A percentile compares a stretch with the other conserved stretches of the same genome.
Conservation (phyloP, 2,329 filamentous ascomycete species). For the Cladosporium velox region DNA sequence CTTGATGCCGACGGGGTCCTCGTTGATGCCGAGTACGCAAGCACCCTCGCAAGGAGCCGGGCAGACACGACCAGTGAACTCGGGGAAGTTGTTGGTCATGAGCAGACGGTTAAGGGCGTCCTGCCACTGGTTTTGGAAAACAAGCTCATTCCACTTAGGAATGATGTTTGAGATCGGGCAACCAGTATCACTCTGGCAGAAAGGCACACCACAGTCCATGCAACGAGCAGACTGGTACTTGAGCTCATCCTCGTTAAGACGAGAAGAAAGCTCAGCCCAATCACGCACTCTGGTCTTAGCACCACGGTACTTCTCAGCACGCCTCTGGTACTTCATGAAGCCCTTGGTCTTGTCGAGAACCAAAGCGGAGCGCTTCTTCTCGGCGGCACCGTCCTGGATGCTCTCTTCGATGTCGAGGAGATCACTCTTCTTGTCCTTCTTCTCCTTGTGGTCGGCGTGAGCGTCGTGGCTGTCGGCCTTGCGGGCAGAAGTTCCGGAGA, state of each 20-base stretch:
- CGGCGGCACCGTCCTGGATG: constrained; percentile 76
- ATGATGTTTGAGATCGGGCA: constrained; percentile 98
- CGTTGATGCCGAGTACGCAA: constrained; percentile 93
- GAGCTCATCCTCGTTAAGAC: constrained; percentile 88
- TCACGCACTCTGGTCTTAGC: constrained; percentile 83
- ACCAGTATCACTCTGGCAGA: constrained; percentile 94
- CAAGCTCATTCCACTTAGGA: constrained; percentile 90
- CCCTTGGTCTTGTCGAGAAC: constrained; percentile 97
- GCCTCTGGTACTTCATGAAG: constrained; percentile 96
- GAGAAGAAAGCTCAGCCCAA: constrained; percentile 86
- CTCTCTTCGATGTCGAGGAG: constrained; percentile 86
- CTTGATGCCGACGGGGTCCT: constrained; percentile 97
- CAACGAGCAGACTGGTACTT: constrained; percentile 96
- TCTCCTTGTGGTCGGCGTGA: constrained; percentile 63
- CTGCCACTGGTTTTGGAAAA: constrained; percentile 74
- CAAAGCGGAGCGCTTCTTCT: constrained; percentile 86
- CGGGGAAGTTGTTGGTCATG: constrained; percentile 98
- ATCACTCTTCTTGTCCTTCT: constrained; percentile 64
- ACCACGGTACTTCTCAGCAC: constrained; percentile 88
- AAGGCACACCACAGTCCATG: constrained; percentile 98
- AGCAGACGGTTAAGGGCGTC: constrained; percentile 88
- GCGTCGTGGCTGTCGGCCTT: constrained; percentile 55
- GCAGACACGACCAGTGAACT: constrained; percentile 96
- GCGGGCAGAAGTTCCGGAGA: constrained; percentile 66
- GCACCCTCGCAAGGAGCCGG: constrained; percentile 95